Evolutionary conservation across 495 filamentous ascomycete genomes (phyloP), one percentile per base, ranked within the genome.

Genomic region (Xylaria castorea): DNA sequence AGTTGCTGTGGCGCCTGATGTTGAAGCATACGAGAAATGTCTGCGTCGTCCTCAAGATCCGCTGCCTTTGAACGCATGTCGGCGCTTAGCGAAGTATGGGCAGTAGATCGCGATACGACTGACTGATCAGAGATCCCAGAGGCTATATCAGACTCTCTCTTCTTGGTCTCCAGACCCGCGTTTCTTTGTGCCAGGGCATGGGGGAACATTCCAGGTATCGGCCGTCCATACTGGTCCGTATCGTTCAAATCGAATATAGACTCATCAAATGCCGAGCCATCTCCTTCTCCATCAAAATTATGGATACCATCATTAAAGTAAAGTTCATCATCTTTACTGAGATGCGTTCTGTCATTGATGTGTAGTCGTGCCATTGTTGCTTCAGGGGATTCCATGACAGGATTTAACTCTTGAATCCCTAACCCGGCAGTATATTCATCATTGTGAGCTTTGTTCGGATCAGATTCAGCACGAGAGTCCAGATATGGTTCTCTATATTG

Each of bases 261-360:
- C 76, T 95, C 92, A 73, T 95, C 92, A 75, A 95, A 94, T 20
- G 84, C 80, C 8, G 83, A 82, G 38, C 85, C 87, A 50, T 89
- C 87, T 34, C 81, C 84, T 12, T 87, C 85, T 1, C 81, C 80
- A 36, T 77, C 75, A 62, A 87, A 87, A 60, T 85, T 90, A 75
- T 85, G 82, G 2, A 81, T 81, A 3, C 93, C 94, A 74, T 94
- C 92, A 69, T 95, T 91, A 72, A 92, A 96, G 76, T 96, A 96
- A 53, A 96, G 80, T 70, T 95, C 93, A 74, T 95, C 93, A 40
- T 90, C 88, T 38, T 89, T 84, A 22, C 81, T 73, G 44, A 82
- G 69, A 36, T 71, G 48, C 70, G 66, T 32, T 71, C 69, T 65
- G 18, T 66, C 48, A 65, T 77, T 50, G 73, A 72, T 66, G 66